phyloP scores from a whole-genome alignment of 805 yeast genomes.

The Grigorovia transvaalensis region DNA sequence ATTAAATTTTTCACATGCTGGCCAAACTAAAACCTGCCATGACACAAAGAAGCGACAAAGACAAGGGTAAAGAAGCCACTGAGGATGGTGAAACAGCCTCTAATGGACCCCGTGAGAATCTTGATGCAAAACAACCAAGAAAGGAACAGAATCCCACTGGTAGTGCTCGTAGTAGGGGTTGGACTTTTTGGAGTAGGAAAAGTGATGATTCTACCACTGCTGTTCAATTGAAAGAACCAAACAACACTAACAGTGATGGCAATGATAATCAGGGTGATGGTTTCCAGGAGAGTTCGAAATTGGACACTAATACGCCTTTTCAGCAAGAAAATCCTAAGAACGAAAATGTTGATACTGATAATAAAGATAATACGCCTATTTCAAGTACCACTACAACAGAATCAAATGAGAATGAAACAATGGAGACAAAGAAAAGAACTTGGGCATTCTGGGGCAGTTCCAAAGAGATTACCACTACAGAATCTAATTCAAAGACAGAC shows the following conservation, averaged over 20 bases:
- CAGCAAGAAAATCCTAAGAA: too few relatives aligned
- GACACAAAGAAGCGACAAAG: background rate
- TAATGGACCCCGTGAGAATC: background rate
- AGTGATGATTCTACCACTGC: background rate
- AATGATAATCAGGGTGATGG: background rate
- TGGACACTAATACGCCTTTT: too few relatives aligned
- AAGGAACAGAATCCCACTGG: background rate
- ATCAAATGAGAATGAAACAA: background rate
- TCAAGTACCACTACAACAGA: background rate
- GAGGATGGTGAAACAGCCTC: background rate
- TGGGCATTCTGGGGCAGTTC: conserved; percentile 10
- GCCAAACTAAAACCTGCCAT: background rate
- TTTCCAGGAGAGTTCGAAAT: too few relatives aligned
- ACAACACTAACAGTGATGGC: conserved; percentile 1
- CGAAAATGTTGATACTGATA: background rate
- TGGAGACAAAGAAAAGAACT: conserved; percentile 2
- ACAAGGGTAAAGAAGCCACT: background rate
- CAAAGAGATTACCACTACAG: background rate
- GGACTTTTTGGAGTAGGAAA: conserved; percentile 18
- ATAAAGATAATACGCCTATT: background rate
- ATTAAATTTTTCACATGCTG: background rate
- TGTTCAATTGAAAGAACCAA: background rate
- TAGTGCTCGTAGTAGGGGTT: conserved; percentile 6
- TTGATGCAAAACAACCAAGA: background rate
- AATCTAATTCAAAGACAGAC: background rate